Percentiles rank a stretch among this genome's conserved stretches.
phyloP scores from a whole-genome alignment of 1,284 basidiomycete species.

The Vanrija sp. region DNA sequence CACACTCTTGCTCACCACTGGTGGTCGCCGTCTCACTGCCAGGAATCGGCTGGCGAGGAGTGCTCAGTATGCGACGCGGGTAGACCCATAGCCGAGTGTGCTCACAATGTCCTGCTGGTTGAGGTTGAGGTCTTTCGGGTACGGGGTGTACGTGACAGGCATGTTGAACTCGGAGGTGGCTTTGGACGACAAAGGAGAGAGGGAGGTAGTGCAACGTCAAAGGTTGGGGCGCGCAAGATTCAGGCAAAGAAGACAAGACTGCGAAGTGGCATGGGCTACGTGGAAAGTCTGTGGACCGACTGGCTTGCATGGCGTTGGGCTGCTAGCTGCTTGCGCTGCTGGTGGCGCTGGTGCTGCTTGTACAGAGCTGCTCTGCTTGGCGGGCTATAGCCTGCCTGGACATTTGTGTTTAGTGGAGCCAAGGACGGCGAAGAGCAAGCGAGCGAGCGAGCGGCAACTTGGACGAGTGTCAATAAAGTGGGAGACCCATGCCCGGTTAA shows the following conservation, averaged over 20 bases:
- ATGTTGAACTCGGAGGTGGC: constrained; percentile 14
- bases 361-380: too few species aligned
- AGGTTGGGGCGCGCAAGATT: too few species aligned
- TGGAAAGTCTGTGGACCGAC: too few species aligned
- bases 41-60: constrained; percentile 25
- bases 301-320: too few species aligned
- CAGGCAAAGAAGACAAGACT: not conserved
- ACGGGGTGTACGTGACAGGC: constrained; percentile 17
- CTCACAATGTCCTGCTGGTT: constrained; percentile 37
- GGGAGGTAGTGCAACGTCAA: not conserved
- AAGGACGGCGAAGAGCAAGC: too few species aligned
- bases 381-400: too few species aligned
- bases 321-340: too few species aligned
- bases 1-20: constrained; percentile 23
- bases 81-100: not conserved
- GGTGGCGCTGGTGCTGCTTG: too few species aligned
- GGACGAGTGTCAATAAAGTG: not conserved
- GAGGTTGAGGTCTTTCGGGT: constrained; percentile 29
- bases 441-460: too few species aligned
- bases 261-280: not conserved
- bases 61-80: not conserved
- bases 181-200: not conserved
- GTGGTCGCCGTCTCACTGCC: constrained; percentile 28
- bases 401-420: too few species aligned
- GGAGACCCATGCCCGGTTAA: not conserved